Percentiles rank a stretch among this genome's conserved stretches.
phyloP scores from a whole-genome alignment of 2,329 filamentous ascomycete genomes.

The Xylaria sp. region DNA sequence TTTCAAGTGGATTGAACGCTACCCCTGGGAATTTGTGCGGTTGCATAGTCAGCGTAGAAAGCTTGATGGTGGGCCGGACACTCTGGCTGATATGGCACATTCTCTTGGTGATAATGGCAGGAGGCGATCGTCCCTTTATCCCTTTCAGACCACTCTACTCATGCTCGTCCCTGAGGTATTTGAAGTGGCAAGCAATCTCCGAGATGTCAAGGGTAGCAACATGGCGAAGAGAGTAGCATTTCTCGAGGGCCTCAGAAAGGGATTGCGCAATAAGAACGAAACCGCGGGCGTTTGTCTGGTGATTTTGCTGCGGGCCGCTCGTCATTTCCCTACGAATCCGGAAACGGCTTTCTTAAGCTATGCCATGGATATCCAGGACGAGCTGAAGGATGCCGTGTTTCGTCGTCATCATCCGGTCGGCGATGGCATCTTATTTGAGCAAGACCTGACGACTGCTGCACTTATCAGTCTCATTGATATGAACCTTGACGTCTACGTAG shows the following conservation, averaged over 20 bases:
- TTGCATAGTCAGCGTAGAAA: slow-evolving; percentile 70
- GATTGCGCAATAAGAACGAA: slow-evolving; percentile 72
- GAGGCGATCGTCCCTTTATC: slow-evolving; percentile 67
- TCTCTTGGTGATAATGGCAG: slow-evolving; percentile 68
- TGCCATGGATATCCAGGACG: slow-evolving; percentile 75
- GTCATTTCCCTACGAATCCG: slow-evolving; percentile 71
- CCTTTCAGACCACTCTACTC: slow-evolving; percentile 71
- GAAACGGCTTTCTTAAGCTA: slow-evolving; percentile 74
- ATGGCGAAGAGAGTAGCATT: slow-evolving; percentile 75
- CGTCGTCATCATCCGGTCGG: slow-evolving; percentile 60
- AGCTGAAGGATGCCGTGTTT: slow-evolving; percentile 74
- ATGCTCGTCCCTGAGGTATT: slow-evolving; percentile 76
- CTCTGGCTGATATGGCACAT: slow-evolving; percentile 75
- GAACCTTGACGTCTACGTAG: slow-evolving; percentile 68
- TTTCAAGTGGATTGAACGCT: slow-evolving; percentile 72
- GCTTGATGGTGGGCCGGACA: slow-evolving; percentile 74
- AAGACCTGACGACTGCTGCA: slow-evolving; percentile 72
- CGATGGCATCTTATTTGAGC: slow-evolving; percentile 66
- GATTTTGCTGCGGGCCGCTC: slow-evolving; percentile 69
- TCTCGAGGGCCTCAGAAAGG: slow-evolving; percentile 71
- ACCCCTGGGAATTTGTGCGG: slow-evolving; percentile 72
- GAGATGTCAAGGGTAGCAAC: slow-evolving; percentile 70
- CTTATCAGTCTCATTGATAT: slow-evolving; percentile 73
- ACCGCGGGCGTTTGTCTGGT: slow-evolving; percentile 74
- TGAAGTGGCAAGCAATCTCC: slow-evolving; percentile 74